Percentiles rank a stretch among this genome's conserved stretches.
Conservation (phyloP, 192 early-diverging fungal species). For the Geranomyces variabilis region DNA sequence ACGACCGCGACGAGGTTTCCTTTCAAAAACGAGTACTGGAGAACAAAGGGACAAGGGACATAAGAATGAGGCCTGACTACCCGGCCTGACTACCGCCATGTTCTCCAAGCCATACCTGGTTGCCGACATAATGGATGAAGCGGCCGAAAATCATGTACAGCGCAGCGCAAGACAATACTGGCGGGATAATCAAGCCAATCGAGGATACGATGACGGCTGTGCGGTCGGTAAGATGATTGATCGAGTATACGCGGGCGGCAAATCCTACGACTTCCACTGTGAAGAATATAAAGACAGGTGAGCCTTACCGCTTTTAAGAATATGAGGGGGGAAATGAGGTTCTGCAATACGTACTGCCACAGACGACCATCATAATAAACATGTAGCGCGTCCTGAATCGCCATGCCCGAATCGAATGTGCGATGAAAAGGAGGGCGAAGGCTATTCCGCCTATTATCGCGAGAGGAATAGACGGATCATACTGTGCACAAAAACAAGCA, state of each 20-base stretch:
- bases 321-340: neutral
- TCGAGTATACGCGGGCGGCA: neutral
- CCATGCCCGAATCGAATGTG: neutral
- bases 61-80: too few species aligned
- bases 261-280: conserved; percentile 7
- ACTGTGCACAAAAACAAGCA: neutral
- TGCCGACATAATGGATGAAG: neutral
- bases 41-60: too few species aligned
- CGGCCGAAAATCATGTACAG: conserved; percentile 7
- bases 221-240: neutral
- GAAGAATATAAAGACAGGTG: neutral
- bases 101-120: neutral
- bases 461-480: neutral
- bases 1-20: neutral
- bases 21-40: conserved; percentile 7
- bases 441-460: neutral
- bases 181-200: conserved; percentile 5
- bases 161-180: neutral
- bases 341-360: neutral
- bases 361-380: neutral
- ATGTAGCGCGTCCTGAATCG: conserved; percentile 4
- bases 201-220: neutral
- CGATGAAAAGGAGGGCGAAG: conserved; percentile 5
- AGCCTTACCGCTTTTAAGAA: neutral
- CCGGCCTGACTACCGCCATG: too few species aligned